phyloP scores from a whole-genome alignment of 805 yeast species.

The Candida namnaoensis region DNA sequence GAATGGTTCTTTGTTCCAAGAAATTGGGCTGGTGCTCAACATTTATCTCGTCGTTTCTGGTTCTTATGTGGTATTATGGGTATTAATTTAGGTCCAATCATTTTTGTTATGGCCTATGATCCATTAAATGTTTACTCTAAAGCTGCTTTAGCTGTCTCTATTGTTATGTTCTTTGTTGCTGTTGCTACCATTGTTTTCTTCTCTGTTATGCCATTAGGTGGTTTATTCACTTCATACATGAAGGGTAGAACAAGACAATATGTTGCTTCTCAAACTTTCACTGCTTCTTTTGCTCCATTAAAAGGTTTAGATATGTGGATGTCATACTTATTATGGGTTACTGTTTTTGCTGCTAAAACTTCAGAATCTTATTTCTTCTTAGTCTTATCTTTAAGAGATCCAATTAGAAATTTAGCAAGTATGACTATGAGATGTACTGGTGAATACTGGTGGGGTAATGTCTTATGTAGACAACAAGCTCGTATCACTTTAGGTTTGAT shows the following conservation, averaged over 20 bases:
- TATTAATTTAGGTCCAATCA: slow-evolving; percentile 76
- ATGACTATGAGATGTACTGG: slow-evolving; percentile 56
- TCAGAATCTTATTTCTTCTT: slow-evolving; percentile 73
- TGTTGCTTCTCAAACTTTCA: slow-evolving; percentile 91
- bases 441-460: slow-evolving; percentile 43
- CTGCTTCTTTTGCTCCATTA: slow-evolving; percentile 81
- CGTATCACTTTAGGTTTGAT: slow-evolving; percentile 44
- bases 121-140: slow-evolving; percentile 57
- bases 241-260: slow-evolving; percentile 79
- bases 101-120: slow-evolving; percentile 78
- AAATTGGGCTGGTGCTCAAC: slow-evolving; percentile 99
- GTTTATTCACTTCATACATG: slow-evolving; percentile 88
- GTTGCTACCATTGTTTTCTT: slow-evolving; percentile 78
- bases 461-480: slow-evolving; percentile 51
- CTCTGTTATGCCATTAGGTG: slow-evolving; percentile 94
- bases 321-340: slow-evolving; percentile 86
- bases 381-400: slow-evolving; percentile 64
- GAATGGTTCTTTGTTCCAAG: slow-evolving; percentile 98
- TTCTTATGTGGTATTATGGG: slow-evolving; percentile 59
- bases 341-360: slow-evolving; percentile 78
- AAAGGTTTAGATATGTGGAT: slow-evolving; percentile 91
- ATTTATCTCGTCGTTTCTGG: slow-evolving; percentile 78
- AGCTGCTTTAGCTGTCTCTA: slow-evolving; percentile 70
- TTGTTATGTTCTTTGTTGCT: slow-evolving; percentile 86
- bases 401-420: slow-evolving; percentile 57